These are phyloP conservation scores for Phialophora macrospora DNA, from an alignment of 2,329 filamentous ascomycete species.

Conservation along the genomic window DNA sequence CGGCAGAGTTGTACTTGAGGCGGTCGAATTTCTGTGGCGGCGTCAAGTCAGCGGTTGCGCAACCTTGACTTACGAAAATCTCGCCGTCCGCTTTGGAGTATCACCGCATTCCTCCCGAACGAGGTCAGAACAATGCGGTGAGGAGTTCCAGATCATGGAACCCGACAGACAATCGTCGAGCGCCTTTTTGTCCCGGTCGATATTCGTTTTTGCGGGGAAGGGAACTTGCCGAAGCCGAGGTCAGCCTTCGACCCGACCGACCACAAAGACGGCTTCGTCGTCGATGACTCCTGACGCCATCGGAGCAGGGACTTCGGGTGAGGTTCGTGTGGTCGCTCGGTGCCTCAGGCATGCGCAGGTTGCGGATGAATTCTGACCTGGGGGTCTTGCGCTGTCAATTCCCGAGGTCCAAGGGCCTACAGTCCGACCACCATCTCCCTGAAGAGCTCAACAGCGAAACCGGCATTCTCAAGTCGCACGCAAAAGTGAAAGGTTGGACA, in stretches of 20 bases:
- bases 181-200: neutral
- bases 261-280: no score
- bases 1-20: neutral
- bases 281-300: neutral
- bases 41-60: neutral
- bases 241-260: neutral
- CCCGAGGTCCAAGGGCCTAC: neutral
- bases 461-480: no score
- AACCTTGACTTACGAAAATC: neutral
- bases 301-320: neutral
- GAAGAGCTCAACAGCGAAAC: neutral
- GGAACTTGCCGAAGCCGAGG: neutral
- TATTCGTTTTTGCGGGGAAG: conserved; percentile 2
- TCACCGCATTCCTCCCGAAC: neutral
- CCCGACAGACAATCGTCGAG: neutral
- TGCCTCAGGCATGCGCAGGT: neutral
- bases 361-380: no score
- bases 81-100: neutral
- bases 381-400: neutral
- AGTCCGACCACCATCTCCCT: neutral
- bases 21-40: neutral
- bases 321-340: neutral
- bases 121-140: neutral
- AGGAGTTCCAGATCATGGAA: neutral
- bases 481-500: no score